phyloP scores from a whole-genome alignment of 1,139 yeast species.

The Diutina ranongensis region DNA sequence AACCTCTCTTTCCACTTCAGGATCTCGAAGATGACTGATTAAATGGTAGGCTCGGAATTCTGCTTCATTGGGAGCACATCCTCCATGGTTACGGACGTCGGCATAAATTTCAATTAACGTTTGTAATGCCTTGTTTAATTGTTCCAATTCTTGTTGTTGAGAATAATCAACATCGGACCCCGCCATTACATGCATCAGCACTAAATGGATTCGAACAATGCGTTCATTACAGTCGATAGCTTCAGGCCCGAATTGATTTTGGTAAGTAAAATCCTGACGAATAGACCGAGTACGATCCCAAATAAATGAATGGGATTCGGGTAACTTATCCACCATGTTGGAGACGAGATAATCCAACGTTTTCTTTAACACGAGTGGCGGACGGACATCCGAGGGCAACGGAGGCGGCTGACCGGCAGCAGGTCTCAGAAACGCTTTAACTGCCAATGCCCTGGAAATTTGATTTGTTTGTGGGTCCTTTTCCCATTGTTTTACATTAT shows the following conservation, averaged over 20 bases:
- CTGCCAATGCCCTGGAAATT: constrained; percentile 54
- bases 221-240: constrained; percentile 88
- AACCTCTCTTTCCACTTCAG: constrained; percentile 69
- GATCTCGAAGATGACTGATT: constrained; percentile 69
- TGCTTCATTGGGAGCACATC: constrained; percentile 71
- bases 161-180: constrained; percentile 69
- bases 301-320: constrained; percentile 82
- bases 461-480: constrained; percentile 52
- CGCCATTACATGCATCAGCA: constrained; percentile 81
- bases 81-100: constrained; percentile 64
- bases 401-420: constrained; percentile 99
- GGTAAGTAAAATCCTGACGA: constrained; percentile 94
- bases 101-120: constrained; percentile 81
- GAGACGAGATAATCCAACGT: constrained; percentile 65
- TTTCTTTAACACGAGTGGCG: constrained; percentile 60
- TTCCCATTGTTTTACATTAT: constrained; percentile 75
- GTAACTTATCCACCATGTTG: constrained; percentile 51
- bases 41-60: constrained; percentile 88
- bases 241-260: constrained; percentile 87
- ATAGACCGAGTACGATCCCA: constrained; percentile 99
- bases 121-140: constrained; percentile 82
- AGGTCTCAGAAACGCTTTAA: constrained; percentile 92
- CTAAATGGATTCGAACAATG: constrained; percentile 79
- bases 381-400: constrained; percentile 92
- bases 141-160: constrained; percentile 92